phyloP scores from a whole-genome alignment of 2,329 filamentous ascomycete species.

The Dothideomycetes sp. region DNA sequence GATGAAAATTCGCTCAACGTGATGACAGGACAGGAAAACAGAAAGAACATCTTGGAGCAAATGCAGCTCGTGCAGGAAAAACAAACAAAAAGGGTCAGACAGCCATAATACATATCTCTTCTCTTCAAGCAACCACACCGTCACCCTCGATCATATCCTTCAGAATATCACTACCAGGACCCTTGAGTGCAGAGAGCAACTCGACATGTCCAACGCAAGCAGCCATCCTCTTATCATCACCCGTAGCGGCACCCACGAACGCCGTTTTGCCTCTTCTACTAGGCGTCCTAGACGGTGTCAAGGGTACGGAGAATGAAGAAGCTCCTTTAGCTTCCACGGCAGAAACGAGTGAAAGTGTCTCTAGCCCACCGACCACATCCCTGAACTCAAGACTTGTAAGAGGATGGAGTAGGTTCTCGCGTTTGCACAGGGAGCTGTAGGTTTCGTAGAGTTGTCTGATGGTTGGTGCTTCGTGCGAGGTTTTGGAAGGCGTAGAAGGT shows the following conservation, averaged over 20 bases:
- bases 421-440: conserved; percentile 73
- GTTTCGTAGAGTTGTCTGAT: conserved; percentile 76
- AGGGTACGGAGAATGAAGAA: conserved; percentile 50
- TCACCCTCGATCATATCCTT: conserved; percentile 29
- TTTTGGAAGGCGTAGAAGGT: conserved; percentile 34
- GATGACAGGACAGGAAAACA: no score
- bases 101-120: no score
- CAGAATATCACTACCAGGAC: conserved; percentile 28
- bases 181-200: conserved; percentile 25
- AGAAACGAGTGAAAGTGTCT: conserved; percentile 74
- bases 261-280: conserved; percentile 45
- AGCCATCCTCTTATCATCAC: conserved; percentile 51
- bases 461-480: conserved; percentile 54
- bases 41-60: background rate
- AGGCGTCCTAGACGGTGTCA: conserved; percentile 60
- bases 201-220: conserved; percentile 28
- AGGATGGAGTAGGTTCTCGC: conserved; percentile 81
- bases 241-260: conserved; percentile 32
- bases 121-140: conserved; percentile 12
- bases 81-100: conserved; percentile 1
- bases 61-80: background rate
- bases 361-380: conserved; percentile 81
- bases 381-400: conserved; percentile 87
- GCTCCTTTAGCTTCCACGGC: conserved; percentile 51
- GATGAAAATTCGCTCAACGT: no score